These are phyloP conservation scores for Scopulariopsis brevicaulis DNA, from an alignment of 2,329 filamentous ascomycete species.

Conservation along the genomic window DNA sequence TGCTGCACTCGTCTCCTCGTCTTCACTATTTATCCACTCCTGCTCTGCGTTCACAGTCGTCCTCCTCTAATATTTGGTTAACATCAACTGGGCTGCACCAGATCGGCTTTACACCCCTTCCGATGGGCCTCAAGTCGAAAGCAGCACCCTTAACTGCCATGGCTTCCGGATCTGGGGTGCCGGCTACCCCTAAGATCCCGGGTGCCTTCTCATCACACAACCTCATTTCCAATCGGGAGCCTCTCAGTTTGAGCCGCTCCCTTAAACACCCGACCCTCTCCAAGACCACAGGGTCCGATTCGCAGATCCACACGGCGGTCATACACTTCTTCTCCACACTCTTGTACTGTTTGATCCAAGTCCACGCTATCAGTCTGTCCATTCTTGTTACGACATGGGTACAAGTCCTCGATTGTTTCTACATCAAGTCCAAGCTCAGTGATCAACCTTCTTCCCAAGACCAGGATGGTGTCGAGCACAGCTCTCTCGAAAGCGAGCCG, in stretches of 20 bases:
- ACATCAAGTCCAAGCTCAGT: background rate
- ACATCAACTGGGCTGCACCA: background rate
- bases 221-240: background rate
- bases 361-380: background rate
- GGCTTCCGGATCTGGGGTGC: background rate
- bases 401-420: background rate
- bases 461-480: background rate
- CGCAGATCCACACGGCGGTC: background rate
- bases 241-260: background rate
- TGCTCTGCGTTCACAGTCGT: background rate
- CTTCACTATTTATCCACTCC: background rate
- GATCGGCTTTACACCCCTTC: background rate
- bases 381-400: background rate
- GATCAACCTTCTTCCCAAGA: background rate
- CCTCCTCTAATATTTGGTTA: background rate
- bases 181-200: background rate
- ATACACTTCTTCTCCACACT: background rate
- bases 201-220: background rate
- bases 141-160: background rate
- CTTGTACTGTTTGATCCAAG: background rate
- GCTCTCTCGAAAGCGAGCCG: background rate
- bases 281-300: background rate
- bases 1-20: background rate
- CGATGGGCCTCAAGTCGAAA: background rate
- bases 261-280: background rate